Conservation (phyloP, 768 basidiomycete species). For the Lactarius sp. region DNA sequence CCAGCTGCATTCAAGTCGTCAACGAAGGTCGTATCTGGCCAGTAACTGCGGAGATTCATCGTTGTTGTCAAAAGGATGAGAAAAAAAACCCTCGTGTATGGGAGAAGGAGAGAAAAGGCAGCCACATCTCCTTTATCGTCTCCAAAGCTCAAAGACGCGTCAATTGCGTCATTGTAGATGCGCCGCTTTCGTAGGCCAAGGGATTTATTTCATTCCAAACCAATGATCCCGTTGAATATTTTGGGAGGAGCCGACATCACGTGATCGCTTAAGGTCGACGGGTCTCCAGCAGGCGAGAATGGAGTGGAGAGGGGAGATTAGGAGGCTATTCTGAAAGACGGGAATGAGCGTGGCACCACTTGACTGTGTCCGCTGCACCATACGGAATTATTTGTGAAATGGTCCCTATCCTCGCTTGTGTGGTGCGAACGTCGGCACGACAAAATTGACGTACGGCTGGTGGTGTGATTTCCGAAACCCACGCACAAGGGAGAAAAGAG, state of each 20-base stretch:
- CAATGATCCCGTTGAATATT: too few relatives aligned
- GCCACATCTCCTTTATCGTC: background rate
- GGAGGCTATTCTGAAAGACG: background rate
- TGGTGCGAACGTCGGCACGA: background rate
- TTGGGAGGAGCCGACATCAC: background rate
- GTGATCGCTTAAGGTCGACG: background rate
- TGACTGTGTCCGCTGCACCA: background rate
- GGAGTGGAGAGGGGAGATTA: background rate
- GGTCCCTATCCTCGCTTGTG: background rate
- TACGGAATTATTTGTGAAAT: background rate
- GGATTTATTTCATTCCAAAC: background rate
- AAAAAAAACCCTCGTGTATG: background rate
- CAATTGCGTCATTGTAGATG: background rate
- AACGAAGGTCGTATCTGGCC: slow-evolving; percentile 26
- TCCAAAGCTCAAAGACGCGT: background rate
- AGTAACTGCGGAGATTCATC: slow-evolving; percentile 25
- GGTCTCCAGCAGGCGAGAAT: background rate
- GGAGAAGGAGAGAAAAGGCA: background rate
- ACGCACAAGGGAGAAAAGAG: background rate
- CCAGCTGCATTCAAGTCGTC: slow-evolving; percentile 45
- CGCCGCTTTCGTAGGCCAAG: background rate
- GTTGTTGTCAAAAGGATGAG: background rate
- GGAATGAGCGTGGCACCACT: background rate
- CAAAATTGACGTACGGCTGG: background rate
- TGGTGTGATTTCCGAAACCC: slow-evolving; percentile 2